Conservation (phyloP, 345 rosid genomes). For the Populus ilicifolia region DNA sequence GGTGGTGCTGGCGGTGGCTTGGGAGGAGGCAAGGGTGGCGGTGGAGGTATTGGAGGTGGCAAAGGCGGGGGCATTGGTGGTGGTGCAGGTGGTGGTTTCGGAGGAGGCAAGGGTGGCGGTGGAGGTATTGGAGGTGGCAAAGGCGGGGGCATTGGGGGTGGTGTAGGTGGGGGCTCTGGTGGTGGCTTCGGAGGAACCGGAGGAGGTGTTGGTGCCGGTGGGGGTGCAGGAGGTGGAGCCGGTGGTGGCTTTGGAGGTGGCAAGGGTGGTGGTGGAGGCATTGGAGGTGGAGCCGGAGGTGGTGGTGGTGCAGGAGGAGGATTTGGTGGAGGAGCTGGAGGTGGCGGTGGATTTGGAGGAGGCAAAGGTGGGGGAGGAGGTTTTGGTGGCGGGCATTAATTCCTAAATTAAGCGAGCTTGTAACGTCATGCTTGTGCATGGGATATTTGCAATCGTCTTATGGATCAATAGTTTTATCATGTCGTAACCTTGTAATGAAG, state of each 20-base stretch:
- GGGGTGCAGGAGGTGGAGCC: background rate
- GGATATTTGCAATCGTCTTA: background rate
- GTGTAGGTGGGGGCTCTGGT: background rate
- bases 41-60: background rate
- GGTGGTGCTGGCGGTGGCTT: background rate
- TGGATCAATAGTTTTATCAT: too few relatives aligned
- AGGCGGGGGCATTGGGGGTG: background rate
- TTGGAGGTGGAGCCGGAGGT: conserved; percentile 13
- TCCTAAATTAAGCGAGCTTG: background rate
- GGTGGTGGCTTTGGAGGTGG: background rate
- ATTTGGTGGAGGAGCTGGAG: conserved; percentile 31
- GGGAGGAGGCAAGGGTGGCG: background rate
- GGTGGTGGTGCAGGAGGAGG: conserved; percentile 33
- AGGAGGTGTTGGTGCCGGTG: background rate
- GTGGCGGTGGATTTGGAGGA: conserved; percentile 9
- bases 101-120: background rate
- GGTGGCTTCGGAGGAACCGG: background rate
- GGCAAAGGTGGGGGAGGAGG: conserved; percentile 5
- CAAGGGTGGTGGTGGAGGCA: conserved; percentile 20
- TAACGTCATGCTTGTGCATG: background rate
- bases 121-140: background rate
- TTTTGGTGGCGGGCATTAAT: conserved; percentile 1
- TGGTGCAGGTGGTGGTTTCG: background rate
- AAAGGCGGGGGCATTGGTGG: background rate
- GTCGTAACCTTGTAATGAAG: background rate